phyloP scores from a whole-genome alignment of 1,284 basidiomycete species.

The Mycena sp. region DNA sequence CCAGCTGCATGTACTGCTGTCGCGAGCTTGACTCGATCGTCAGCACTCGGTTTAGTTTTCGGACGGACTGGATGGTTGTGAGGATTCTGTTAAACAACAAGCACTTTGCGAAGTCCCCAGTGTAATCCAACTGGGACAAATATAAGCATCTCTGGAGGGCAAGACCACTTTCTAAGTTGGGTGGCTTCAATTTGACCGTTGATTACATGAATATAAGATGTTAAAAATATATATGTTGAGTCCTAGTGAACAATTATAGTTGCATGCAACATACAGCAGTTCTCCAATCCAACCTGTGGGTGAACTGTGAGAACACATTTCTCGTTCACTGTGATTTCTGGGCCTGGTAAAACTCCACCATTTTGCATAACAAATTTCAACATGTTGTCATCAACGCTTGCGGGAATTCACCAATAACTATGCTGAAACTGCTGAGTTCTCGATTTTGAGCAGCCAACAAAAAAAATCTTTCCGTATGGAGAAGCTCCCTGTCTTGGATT shows the following conservation, averaged over 20 bases:
- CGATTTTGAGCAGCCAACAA: conserved; percentile 3
- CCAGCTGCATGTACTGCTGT: conserved; percentile 2
- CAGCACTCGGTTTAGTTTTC: conserved; percentile 8
- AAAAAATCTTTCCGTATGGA: not conserved
- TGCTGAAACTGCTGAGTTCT: not conserved
- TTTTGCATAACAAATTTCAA: not conserved
- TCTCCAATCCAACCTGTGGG: not conserved
- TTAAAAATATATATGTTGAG: not conserved
- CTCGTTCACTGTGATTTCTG: not conserved
- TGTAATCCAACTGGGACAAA: not conserved
- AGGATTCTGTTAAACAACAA: not conserved
- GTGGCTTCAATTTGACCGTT: not conserved
- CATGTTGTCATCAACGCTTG: not conserved
- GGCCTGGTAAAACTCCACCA: not conserved
- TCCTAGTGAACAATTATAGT: not conserved
- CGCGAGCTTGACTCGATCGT: not conserved
- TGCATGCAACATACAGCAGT: not conserved
- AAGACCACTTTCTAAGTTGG: not conserved
- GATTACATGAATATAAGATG: not conserved
- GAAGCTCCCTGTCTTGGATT: not conserved
- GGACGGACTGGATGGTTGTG: conserved; percentile 25
- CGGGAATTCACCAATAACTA: not conserved
- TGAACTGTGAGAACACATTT: not conserved
- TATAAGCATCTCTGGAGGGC: conserved; percentile 7
- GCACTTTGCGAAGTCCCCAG: not conserved